phyloP scores from a whole-genome alignment of 1,284 basidiomycete genomes.

The Austroboletus niveus region DNA sequence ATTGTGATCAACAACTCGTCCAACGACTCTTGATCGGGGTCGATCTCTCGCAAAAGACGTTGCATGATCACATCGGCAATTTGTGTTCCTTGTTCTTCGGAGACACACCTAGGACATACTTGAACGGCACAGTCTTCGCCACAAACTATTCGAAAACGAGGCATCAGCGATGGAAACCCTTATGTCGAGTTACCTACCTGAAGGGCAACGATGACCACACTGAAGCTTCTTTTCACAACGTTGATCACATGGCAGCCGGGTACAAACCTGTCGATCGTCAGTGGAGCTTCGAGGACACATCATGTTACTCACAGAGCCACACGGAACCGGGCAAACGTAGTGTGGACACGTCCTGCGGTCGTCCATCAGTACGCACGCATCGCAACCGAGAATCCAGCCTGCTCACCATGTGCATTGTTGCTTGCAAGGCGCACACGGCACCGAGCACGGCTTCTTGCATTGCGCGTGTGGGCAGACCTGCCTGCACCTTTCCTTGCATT shows the following conservation, averaged over 20 bases:
- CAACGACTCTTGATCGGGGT: constrained; percentile 39
- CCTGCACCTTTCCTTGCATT: constrained; percentile 50
- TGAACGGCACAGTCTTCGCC: constrained; percentile 65
- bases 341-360: constrained; percentile 51
- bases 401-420: constrained; percentile 57
- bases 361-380: background rate
- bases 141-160: constrained; percentile 46
- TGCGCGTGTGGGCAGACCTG: constrained; percentile 55
- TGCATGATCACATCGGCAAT: constrained; percentile 62
- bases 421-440: constrained; percentile 63
- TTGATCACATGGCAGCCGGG: constrained; percentile 63
- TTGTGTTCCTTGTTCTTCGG: constrained; percentile 36
- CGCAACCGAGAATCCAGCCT: background rate
- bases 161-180: background rate
- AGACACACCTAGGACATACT: constrained; percentile 52
- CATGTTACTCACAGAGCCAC: constrained; percentile 56
- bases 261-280: constrained; percentile 51
- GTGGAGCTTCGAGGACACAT: background rate
- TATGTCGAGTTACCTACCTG: constrained; percentile 41
- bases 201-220: constrained; percentile 70
- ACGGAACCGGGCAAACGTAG: constrained; percentile 58
- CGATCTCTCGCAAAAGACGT: constrained; percentile 49
- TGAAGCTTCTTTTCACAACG: constrained; percentile 46
- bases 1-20: constrained; percentile 62
- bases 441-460: constrained; percentile 50